Base-by-base conservation (phyloP, 768 basidiomycete species). In the Termitomyces sp. region DNA sequence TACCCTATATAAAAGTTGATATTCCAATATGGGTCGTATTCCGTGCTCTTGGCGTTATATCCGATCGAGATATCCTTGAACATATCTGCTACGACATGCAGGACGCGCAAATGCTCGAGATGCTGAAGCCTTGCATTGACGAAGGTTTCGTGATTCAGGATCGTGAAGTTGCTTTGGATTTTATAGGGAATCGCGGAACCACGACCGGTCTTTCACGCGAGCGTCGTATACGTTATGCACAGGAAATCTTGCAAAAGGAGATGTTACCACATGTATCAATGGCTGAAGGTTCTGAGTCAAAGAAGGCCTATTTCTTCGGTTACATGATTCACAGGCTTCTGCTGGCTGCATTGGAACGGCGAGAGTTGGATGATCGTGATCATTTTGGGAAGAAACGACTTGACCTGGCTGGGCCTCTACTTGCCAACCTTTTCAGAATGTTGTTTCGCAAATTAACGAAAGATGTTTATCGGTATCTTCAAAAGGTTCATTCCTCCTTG, bases 21-120 rank as follows among this genome's bases (percentile, higher is more conserved):
- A 94, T 99, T 68, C 97, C 97, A 2, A 93, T 99, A 63, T 97
- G 97, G 87, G 93, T 99, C 58, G 93, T 98, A 66, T 99, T 99
- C 77, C 91, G 97, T 65, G 97, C 91, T 5, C 86, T 99, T 47
- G 95, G 96, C 59, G 93, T 99, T 65, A 93, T 98, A 51, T 95
- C 97, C 20, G 97, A 99, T 71, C 86, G 92, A 59, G 97, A 99
- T 69, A 96, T 99, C 57, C 83, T 99, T 61, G 93, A 94, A 70
- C 97, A 98, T 67, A 98, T 99, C 60, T 98, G 94, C 70, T 99
- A 98, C 72, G 96, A 98, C 72, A 87, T 90, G 82, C 90, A 94
- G 69, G 97, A 99, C 66, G 81, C 88, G 3, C 92, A 95, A 65
- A 91, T 98, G 88, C 81, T 98, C 51, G 97, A 99, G 70, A 94